A percentile compares a stretch with the other conserved stretches of the same genome.
These are phyloP conservation scores for Detonula confervacea DNA, from an alignment of 352 stramenopile genomes.

Conservation along the genomic window DNA sequence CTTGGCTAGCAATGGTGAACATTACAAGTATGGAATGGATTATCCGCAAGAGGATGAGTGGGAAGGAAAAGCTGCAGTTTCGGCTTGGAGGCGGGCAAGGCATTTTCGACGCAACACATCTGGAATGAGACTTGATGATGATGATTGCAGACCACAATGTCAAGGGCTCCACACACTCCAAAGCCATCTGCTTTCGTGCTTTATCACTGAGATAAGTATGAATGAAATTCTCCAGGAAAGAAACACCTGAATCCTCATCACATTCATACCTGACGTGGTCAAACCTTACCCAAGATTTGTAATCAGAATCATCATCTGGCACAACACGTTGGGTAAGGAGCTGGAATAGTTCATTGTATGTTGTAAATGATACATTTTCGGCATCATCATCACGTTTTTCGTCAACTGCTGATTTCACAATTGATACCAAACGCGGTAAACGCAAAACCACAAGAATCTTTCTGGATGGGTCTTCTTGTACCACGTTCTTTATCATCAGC, in stretches of 20 bases:
- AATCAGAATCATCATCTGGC: slow-evolving; percentile 26
- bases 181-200: slow-evolving; percentile 19
- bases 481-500: slow-evolving; percentile 34
- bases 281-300: slow-evolving; percentile 32
- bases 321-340: slow-evolving; percentile 26
- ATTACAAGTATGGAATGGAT: background rate
- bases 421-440: slow-evolving; percentile 30
- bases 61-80: too few relatives aligned
- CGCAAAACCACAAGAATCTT: slow-evolving; percentile 29
- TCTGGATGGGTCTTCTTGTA: slow-evolving; percentile 13
- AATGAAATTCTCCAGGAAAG: slow-evolving; percentile 29
- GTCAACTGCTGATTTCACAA: slow-evolving; percentile 41
- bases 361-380: slow-evolving; percentile 35
- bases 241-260: slow-evolving; percentile 20
- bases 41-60: too few relatives aligned
- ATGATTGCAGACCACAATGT: slow-evolving; percentile 45
- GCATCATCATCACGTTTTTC: slow-evolving; percentile 14
- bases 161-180: slow-evolving; percentile 18
- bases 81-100: too few relatives aligned
- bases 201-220: slow-evolving; percentile 10
- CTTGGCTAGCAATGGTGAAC: background rate
- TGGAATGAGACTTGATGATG: slow-evolving; percentile 29
- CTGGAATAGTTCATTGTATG: slow-evolving; percentile 37
- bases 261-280: slow-evolving; percentile 32
- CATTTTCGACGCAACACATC: slow-evolving; percentile 21